phyloP scores from a whole-genome alignment of 306 rosid genomes.

The Begonia fuchsioides region DNA sequence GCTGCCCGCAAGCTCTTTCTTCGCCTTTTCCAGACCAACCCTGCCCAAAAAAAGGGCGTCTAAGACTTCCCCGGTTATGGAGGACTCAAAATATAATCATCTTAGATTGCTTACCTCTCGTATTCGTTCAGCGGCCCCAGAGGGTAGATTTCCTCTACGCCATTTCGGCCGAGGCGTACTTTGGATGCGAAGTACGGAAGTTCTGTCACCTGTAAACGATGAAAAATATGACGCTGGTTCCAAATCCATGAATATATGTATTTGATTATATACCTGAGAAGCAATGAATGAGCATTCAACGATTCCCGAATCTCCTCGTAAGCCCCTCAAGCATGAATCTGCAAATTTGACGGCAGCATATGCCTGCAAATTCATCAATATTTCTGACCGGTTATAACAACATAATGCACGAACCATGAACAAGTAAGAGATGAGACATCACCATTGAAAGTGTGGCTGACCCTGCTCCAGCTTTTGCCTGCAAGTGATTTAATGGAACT shows the following conservation, averaged over 20 bases:
- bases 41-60: slow-evolving; percentile 23
- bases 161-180: slow-evolving; percentile 70
- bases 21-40: slow-evolving; percentile 66
- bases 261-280: slow-evolving; percentile 32
- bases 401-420: too few relatives aligned
- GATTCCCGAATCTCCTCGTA: slow-evolving; percentile 69
- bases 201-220: slow-evolving; percentile 56
- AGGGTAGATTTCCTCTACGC: slow-evolving; percentile 63
- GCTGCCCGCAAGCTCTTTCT: slow-evolving; percentile 58
- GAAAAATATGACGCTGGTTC: neutral
- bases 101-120: slow-evolving; percentile 43
- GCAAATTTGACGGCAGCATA: slow-evolving; percentile 91
- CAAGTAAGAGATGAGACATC: neutral
- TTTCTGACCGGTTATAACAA: too few relatives aligned
- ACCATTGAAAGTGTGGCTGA: slow-evolving; percentile 96
- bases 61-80: too few relatives aligned
- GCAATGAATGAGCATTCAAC: slow-evolving; percentile 76
- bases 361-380: slow-evolving; percentile 27
- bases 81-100: neutral
- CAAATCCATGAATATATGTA: neutral
- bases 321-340: slow-evolving; percentile 54
- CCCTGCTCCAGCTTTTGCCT: slow-evolving; percentile 97
- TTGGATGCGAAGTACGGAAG: slow-evolving; percentile 85
- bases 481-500: slow-evolving; percentile 10
- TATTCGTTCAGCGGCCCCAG: slow-evolving; percentile 76